Evolutionary conservation across 176 grass and related monocot species (phyloP), one percentile per base, ranked within the genome.

Genomic region (Avena sativa): DNA sequence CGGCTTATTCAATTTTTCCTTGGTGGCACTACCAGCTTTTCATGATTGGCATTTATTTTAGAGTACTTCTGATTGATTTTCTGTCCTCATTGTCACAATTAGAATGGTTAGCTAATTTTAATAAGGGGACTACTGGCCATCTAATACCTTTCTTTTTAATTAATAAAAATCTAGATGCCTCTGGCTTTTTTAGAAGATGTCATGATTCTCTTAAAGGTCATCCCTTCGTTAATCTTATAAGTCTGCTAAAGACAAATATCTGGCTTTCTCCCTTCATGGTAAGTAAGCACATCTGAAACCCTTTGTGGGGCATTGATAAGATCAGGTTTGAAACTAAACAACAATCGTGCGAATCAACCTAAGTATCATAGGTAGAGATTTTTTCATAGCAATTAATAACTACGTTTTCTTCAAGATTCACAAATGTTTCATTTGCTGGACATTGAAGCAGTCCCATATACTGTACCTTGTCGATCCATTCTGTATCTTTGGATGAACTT

Each of bases 31-130:
- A 55, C 85, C 66, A 71, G 74, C 15, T 82, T 90, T 82, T 80
- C 79, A 86, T 44, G 77, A 79, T 71, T 82, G 63, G 73, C 73
- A 86, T 78, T 86, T 58, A 34, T 86, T 84, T 63, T 12, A 64
- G 69, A 71, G 40, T 84, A 47, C 28, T 26, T 72, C 43, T 72
- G 74, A 46, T 88, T 84, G 48, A 83, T 83, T 59, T 51, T 19
- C 47, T 71, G 4, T 70, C 72, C 68, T 73, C 69, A 47, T 60
- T 60, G 30, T 73, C 63, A 86, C 71, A 11, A 47, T 78, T 64
- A 46, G 52, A 63, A 53, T 79, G 9, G 79, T 78, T 90, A 63
- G 70, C 52, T 78, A 86, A 78, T 82, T 78, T 77, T 78, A 82
- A 78, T 71, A n/a, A 75, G 50, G 62, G 50, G 21, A 69, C 36